Evolutionary conservation across 371 early-diverging fungal species (phyloP).

Genomic region (Mortierella sp.): DNA sequence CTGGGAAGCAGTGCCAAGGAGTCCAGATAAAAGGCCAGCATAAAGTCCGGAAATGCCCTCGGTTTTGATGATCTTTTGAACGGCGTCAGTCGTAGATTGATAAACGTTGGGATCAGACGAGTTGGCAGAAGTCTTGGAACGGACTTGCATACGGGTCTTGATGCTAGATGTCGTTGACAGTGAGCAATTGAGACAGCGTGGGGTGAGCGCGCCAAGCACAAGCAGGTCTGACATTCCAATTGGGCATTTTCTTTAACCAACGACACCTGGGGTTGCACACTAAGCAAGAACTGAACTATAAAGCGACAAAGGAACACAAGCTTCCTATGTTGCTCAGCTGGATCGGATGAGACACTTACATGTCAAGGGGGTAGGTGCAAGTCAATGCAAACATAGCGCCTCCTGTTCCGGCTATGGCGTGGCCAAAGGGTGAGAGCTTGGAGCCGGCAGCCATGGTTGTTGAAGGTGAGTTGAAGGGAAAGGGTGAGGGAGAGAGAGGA

Average conservation of each 20-base stretch:
- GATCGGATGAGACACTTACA: constrained; percentile 67
- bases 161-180: constrained; percentile 62
- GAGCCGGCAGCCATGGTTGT: constrained; percentile 60
- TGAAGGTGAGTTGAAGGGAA: constrained; percentile 1
- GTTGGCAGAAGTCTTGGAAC: constrained; percentile 63
- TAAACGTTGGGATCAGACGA: constrained; percentile 61
- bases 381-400: constrained; percentile 93
- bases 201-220: constrained; percentile 6
- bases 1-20: constrained; percentile 88
- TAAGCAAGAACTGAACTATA: constrained; percentile 7
- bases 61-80: constrained; percentile 77
- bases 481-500: neutral
- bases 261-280: neutral
- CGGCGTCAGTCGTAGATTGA: constrained; percentile 79
- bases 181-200: neutral
- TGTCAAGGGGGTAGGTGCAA: constrained; percentile 94
- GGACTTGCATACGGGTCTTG: constrained; percentile 95
- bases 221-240: too few species aligned
- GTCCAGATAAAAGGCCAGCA: constrained; percentile 88
- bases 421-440: constrained; percentile 86
- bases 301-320: constrained; percentile 15
- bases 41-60: constrained; percentile 95
- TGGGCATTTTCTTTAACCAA: too few species aligned
- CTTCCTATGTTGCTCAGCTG: too few species aligned
- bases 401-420: constrained; percentile 92